Conservation (phyloP, 73 alveolate genomes). For the Blepharisma stoltei region DNA sequence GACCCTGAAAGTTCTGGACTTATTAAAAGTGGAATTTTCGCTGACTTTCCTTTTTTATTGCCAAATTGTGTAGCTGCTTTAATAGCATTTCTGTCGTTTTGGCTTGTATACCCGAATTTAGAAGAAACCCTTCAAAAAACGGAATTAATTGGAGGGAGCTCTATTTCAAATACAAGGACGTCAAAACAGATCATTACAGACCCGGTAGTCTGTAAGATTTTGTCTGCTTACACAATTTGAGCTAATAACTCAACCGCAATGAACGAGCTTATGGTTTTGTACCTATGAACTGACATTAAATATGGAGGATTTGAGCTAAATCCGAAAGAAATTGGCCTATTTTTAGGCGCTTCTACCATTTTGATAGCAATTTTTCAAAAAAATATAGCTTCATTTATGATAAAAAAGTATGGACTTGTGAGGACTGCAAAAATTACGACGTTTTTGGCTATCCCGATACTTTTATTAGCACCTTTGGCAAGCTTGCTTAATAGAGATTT, state of each 20-base stretch:
- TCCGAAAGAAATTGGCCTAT: not conserved
- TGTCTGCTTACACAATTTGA: not conserved
- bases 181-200: not conserved
- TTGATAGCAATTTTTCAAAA: not conserved
- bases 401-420: not conserved
- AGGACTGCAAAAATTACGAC: not conserved
- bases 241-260: not conserved
- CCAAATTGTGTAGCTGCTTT: not conserved
- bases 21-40: not conserved
- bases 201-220: not conserved
- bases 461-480: not conserved
- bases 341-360: not conserved
- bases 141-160: not conserved
- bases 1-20: not conserved
- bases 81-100: not conserved
- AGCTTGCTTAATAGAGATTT: not conserved
- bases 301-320: constrained; percentile 25
- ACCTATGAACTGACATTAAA: not conserved
- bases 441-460: not conserved
- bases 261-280: not conserved
- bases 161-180: not conserved
- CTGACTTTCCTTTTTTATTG: constrained; percentile 1
- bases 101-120: not conserved
- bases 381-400: not conserved
- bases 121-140: not conserved